Conservation (phyloP, 106 monocot species). For the Ottelia alismoides region DNA sequence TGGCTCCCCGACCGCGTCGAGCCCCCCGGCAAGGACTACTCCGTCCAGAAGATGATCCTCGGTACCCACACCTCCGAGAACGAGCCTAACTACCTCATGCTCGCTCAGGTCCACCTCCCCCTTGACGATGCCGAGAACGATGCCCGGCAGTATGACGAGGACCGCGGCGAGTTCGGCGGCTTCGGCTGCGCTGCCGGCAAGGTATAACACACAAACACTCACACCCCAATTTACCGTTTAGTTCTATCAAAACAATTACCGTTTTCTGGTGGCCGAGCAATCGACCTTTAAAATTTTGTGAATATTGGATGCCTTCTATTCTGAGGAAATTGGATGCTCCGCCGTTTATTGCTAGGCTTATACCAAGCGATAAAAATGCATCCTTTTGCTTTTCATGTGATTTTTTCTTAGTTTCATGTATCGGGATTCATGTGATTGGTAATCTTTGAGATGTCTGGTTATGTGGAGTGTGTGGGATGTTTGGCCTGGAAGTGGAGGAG, state of each 20-base stretch:
- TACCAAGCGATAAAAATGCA: not conserved
- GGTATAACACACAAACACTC: slow-evolving; percentile 22
- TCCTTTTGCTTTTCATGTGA: not conserved
- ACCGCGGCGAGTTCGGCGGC: slow-evolving; percentile 66
- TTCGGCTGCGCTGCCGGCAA: slow-evolving; percentile 78
- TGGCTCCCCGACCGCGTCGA: slow-evolving; percentile 86
- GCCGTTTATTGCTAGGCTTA: no score
- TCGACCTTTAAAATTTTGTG: not conserved
- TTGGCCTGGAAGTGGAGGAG: no score
- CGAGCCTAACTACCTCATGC: slow-evolving; percentile 96
- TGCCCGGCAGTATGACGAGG: slow-evolving; percentile 73
- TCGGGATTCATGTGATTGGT: no score
- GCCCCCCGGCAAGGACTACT: slow-evolving; percentile 83
- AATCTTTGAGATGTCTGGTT: no score
- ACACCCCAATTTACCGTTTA: not conserved
- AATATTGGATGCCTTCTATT: no score
- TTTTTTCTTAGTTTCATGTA: no score
- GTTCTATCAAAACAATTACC: no score
- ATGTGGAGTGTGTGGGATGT: no score
- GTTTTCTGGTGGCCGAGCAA: not conserved
- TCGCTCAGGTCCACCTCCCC: slow-evolving; percentile 94
- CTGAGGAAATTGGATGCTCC: no score
- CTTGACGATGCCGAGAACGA: slow-evolving; percentile 93
- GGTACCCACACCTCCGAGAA: slow-evolving; percentile 97
- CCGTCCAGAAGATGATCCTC: slow-evolving; percentile 87